Evolutionary conservation across 2,329 filamentous ascomycete genomes (phyloP).

Genomic region (Bimuria novae-zelandiae): DNA sequence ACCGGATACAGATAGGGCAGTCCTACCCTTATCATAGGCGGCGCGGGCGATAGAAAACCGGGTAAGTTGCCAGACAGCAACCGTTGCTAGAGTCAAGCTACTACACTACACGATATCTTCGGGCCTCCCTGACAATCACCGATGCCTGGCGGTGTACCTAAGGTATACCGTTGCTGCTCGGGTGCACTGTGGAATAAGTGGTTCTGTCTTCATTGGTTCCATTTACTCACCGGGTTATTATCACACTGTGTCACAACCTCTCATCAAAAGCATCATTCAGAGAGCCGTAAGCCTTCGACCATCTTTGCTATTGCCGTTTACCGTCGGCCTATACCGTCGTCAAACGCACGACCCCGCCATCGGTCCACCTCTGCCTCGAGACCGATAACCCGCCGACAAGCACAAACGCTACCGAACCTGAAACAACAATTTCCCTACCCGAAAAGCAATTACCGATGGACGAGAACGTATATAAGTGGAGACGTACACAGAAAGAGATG

Average conservation of each 20-base stretch:
- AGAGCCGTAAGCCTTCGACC: neutral
- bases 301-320: conserved; percentile 7
- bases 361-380: conserved; percentile 18
- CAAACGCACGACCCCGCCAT: conserved; percentile 28
- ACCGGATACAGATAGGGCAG: neutral
- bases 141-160: neutral
- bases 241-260: neutral
- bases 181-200: neutral
- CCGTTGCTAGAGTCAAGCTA: neutral
- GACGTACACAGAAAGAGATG: conserved; percentile 7
- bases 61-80: neutral
- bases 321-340: conserved; percentile 8
- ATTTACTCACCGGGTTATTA: neutral
- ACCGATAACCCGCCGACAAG: conserved; percentile 26
- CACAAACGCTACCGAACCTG: conserved; percentile 22
- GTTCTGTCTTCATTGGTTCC: too few species aligned
- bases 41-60: neutral
- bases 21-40: neutral
- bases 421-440: conserved; percentile 31
- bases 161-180: neutral
- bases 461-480: neutral
- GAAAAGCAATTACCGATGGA: conserved; percentile 14
- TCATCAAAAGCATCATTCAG: neutral
- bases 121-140: neutral
- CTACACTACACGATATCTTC: neutral